Conservation (phyloP, 306 rosid genomes). For the Geum urbanum region DNA sequence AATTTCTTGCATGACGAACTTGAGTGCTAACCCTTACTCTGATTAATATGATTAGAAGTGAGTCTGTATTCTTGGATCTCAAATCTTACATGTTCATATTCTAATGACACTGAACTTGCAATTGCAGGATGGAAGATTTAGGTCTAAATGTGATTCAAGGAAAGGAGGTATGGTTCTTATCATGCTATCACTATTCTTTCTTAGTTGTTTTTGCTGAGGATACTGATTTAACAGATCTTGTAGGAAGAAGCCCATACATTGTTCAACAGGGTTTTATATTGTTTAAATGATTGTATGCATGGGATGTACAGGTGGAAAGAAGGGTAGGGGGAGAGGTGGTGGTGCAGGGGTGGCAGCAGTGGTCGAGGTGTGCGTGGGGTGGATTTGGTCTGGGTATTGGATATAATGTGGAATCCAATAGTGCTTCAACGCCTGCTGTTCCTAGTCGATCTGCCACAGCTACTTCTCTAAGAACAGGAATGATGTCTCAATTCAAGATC, state of each 20-base stretch:
- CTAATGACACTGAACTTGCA: constrained; percentile 28
- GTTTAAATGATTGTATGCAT: constrained; percentile 6
- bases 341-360: constrained; percentile 28
- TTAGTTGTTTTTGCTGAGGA: constrained; percentile 6
- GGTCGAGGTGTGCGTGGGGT: constrained; percentile 96
- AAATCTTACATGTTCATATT: constrained; percentile 18
- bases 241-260: constrained; percentile 1
- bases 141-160: constrained; percentile 94
- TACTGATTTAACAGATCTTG: background rate
- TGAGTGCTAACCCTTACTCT: background rate
- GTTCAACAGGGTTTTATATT: background rate
- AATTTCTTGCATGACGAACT: constrained; percentile 1
- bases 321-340: constrained; percentile 73
- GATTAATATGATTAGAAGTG: constrained; percentile 18
- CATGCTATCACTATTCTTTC: background rate
- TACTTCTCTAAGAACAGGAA: constrained; percentile 81
- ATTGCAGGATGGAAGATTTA: constrained; percentile 94
- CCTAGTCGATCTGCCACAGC: constrained; percentile 68
- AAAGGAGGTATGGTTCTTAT: constrained; percentile 65
- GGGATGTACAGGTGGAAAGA: constrained; percentile 67
- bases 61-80: constrained; percentile 17
- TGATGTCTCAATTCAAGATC: constrained; percentile 78
- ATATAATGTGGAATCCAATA: constrained; percentile 60
- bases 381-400: constrained; percentile 94
- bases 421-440: constrained; percentile 38